These are phyloP conservation scores for Cucurbita maxima DNA, from an alignment of 306 rosid genomes.

Conservation along the genomic window DNA sequence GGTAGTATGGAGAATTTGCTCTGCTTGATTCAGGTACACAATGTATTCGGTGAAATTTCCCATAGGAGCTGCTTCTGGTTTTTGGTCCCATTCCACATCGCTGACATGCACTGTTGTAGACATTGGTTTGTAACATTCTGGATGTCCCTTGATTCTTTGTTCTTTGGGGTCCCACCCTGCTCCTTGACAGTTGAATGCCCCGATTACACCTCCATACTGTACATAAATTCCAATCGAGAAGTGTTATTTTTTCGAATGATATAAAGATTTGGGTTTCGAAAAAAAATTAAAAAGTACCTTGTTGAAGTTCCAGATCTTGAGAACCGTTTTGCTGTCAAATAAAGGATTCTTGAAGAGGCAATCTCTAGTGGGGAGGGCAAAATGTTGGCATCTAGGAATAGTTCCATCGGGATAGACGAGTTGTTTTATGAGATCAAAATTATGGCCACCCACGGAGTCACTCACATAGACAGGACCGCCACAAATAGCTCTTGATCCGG, in stretches of 20 bases:
- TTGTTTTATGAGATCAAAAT: constrained; percentile 54
- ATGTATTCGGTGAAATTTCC: constrained; percentile 45
- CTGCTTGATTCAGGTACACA: constrained; percentile 38
- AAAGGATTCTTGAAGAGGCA: constrained; percentile 69
- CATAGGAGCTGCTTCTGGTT: constrained; percentile 35
- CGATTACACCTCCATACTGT: constrained; percentile 78
- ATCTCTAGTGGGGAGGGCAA: constrained; percentile 81
- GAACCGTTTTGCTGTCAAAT: constrained; percentile 48
- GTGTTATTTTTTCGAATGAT: background rate
- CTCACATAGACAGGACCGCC: constrained; percentile 78
- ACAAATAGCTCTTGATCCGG: constrained; percentile 73
- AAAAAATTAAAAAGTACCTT: constrained; percentile 25
- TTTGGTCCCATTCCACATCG: constrained; percentile 83
- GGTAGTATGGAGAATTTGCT: constrained; percentile 25
- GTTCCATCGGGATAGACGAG: constrained; percentile 79
- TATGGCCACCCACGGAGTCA: constrained; percentile 57
- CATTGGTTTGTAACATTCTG: constrained; percentile 49
- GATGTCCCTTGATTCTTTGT: constrained; percentile 37
- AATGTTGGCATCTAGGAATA: constrained; percentile 55
- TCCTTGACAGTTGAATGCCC: constrained; percentile 88
- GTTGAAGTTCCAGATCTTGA: constrained; percentile 79
- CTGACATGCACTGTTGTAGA: constrained; percentile 37
- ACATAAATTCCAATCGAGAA: background rate
- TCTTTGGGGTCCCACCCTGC: constrained; percentile 77
- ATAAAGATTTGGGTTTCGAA: too few species aligned